Evolutionary conservation across 169 alveolate species (phyloP).

Genomic region (Plasmodium falciparum): DNA sequence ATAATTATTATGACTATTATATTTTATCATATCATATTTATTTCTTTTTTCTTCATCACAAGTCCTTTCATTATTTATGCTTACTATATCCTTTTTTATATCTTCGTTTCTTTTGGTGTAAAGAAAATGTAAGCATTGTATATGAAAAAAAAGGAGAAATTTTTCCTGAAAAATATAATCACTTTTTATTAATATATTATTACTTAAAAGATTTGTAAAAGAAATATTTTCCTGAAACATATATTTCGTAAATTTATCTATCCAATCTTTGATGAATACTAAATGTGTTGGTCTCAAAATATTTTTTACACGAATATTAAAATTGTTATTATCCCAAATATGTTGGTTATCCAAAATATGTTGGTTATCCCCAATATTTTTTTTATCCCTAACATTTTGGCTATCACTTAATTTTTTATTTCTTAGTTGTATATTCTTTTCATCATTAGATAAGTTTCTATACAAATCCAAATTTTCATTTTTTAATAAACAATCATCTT

Average conservation of each 20-base stretch:
- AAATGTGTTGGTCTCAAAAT: background rate
- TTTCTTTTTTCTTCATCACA: background rate
- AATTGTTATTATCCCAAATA: background rate
- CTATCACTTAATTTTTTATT: too few relatives aligned
- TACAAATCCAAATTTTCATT: too few relatives aligned
- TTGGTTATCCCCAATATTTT: too few relatives aligned
- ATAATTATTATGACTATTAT: conserved; percentile 1
- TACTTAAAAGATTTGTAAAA: conserved; percentile 2
- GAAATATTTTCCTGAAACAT: background rate
- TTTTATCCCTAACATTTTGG: too few relatives aligned
- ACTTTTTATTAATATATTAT: conserved; percentile 34
- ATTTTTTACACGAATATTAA: background rate
- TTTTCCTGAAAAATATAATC: conserved; percentile 36
- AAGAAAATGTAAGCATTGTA: conserved; percentile 31
- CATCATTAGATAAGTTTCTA: too few relatives aligned
- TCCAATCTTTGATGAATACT: conserved; percentile 18
- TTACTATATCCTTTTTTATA: background rate
- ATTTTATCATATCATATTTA: background rate
- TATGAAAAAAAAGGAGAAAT: conserved; percentile 35
- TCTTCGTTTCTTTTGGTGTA: conserved; percentile 1
- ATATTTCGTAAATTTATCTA: conserved; percentile 6
- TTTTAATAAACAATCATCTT: background rate
- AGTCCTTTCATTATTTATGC: background rate
- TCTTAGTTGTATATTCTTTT: too few relatives aligned
- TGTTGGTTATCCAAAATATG: too few relatives aligned